Evolutionary conservation across 1,284 basidiomycete species (phyloP).

Genomic region (Garcileccinum viscosum): DNA sequence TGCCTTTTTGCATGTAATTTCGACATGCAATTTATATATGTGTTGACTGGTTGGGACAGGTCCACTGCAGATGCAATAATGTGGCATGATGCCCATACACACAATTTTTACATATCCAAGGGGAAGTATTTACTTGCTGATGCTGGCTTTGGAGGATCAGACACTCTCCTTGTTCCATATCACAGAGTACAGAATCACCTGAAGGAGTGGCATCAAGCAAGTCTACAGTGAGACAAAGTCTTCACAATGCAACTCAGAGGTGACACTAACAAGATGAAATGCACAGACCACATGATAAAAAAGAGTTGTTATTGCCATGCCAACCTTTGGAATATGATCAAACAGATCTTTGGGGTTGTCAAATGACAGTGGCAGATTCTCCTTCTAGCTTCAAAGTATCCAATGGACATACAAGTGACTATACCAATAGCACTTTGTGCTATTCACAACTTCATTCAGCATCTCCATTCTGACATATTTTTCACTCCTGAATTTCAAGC

Average conservation of each 20-base stretch:
- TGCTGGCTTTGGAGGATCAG: background rate
- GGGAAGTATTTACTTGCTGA: background rate
- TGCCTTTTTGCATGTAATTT: slow-evolving; percentile 11
- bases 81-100: background rate
- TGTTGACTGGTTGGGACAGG: slow-evolving; percentile 1
- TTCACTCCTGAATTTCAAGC: too few relatives aligned
- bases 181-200: background rate
- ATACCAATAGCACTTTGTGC: slow-evolving; percentile 40
- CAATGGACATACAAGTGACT: slow-evolving; percentile 39
- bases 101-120: background rate
- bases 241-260: too few relatives aligned
- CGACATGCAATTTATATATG: slow-evolving; percentile 3
- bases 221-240: too few relatives aligned
- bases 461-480: background rate
- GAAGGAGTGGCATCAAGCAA: too few relatives aligned
- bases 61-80: background rate
- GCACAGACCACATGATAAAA: slow-evolving; percentile 20
- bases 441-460: slow-evolving; percentile 46
- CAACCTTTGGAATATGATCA: slow-evolving; percentile 44
- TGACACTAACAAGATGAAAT: too few relatives aligned
- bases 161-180: background rate
- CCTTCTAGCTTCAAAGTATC: too few relatives aligned
- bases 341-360: slow-evolving; percentile 48
- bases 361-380: too few relatives aligned
- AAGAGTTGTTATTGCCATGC: slow-evolving; percentile 49